Conservation (phyloP, 257 asterid genomes). For the Nicotiana sylvestris region DNA sequence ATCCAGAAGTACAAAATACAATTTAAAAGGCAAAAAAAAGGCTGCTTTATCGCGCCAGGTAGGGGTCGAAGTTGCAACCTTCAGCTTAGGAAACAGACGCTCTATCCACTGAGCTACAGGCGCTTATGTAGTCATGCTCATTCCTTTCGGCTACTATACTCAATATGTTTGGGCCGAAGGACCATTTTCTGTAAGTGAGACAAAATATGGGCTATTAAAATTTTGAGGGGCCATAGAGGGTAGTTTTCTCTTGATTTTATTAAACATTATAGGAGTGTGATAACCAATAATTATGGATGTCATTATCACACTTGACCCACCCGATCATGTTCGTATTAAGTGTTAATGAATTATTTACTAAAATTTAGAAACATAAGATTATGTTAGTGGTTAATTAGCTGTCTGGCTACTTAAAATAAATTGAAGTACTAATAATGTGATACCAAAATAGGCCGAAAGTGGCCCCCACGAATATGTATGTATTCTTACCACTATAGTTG, state of each 20-base stretch:
- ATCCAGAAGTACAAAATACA: too few relatives aligned
- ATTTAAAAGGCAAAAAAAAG: too few relatives aligned
- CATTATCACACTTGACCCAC: background rate
- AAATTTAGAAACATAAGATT: slow-evolving; percentile 24
- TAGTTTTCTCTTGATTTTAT: too few relatives aligned
- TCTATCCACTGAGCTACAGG: slow-evolving; percentile 99
- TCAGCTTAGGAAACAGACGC: slow-evolving; percentile 99
- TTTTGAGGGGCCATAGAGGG: too few relatives aligned
- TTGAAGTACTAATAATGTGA: background rate
- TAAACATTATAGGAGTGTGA: background rate
- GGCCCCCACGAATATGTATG: background rate
- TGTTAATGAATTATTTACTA: slow-evolving; percentile 1
- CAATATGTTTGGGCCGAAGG: too few relatives aligned
- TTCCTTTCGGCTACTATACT: too few relatives aligned
- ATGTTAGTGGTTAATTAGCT: slow-evolving; percentile 8
- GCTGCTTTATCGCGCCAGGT: too few relatives aligned
- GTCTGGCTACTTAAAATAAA: background rate
- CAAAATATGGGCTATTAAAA: too few relatives aligned
- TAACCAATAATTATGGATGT: slow-evolving; percentile 7
- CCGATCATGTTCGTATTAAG: background rate
- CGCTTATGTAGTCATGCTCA: slow-evolving; percentile 22
- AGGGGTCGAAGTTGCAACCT: slow-evolving; percentile 21
- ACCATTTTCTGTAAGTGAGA: too few relatives aligned
- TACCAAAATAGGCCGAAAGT: background rate
- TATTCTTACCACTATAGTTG: background rate